Conservation (phyloP, 1,284 basidiomycete genomes). For the Mycena citricolor region DNA sequence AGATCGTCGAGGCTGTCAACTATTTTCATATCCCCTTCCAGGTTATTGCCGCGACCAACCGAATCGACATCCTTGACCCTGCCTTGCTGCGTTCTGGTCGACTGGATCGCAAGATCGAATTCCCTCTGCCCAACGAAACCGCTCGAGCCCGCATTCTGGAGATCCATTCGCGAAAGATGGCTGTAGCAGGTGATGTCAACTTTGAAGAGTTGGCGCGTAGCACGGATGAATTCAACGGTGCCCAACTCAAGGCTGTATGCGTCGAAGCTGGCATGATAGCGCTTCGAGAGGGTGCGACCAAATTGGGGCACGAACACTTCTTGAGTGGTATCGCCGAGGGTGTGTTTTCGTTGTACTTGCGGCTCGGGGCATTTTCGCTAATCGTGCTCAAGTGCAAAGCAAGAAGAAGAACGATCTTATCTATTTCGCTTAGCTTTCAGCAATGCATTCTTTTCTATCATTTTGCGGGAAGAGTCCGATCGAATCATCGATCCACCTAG, state of each 20-base stretch:
- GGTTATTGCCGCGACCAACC: constrained; percentile 98
- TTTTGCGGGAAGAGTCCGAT: too few relatives aligned
- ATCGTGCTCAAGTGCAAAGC: constrained; percentile 69
- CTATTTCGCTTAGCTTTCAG: constrained; percentile 73
- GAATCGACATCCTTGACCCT: constrained; percentile 98
- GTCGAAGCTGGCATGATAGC: constrained; percentile 99
- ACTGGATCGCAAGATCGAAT: constrained; percentile 95
- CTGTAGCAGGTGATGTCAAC: constrained; percentile 82
- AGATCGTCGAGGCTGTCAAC: constrained; percentile 6
- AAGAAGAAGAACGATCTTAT: constrained; percentile 96
- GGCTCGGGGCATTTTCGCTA: constrained; percentile 15
- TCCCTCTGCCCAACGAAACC: constrained; percentile 91
- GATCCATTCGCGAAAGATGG: constrained; percentile 97
- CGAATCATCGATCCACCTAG: too few relatives aligned
- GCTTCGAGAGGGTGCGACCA: constrained; percentile 89
- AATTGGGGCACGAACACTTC: constrained; percentile 91
- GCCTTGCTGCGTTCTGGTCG: constrained; percentile 97
- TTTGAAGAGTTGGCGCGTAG: constrained; percentile 85
- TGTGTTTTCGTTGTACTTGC: constrained; percentile 35
- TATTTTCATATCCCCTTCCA: constrained; percentile 32
- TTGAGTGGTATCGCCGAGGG: constrained; percentile 90
- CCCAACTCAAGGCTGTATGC: constrained; percentile 93
- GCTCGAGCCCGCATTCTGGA: constrained; percentile 95
- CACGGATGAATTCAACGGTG: constrained; percentile 98
- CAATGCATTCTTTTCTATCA: not conserved